A percentile compares a stretch with the other conserved stretches of the same genome.
Evolutionary conservation across 2,329 filamentous ascomycete species (phyloP).

Genomic region (Penicillium sp.): DNA sequence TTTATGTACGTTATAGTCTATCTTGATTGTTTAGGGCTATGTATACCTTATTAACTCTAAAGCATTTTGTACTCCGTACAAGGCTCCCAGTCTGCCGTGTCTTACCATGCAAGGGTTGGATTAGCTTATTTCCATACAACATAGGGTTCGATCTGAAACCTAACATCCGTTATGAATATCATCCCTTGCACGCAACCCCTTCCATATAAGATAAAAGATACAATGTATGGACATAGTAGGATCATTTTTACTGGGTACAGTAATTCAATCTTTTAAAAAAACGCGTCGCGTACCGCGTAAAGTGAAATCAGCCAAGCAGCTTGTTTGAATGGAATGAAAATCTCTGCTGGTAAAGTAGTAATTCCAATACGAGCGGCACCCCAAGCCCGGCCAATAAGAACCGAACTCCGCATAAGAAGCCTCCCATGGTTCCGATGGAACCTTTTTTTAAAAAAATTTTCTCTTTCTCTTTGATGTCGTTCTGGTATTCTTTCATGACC

Average conservation of each 20-base stretch:
- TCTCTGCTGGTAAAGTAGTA: conserved; percentile 14
- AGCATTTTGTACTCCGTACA: neutral
- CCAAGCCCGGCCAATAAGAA: conserved; percentile 14
- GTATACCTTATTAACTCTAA: neutral
- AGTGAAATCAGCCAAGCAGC: neutral
- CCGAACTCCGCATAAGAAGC: neutral
- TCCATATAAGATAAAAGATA: neutral
- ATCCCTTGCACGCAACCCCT: conserved; percentile 7
- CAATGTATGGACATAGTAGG: neutral
- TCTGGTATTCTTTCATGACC: conserved; percentile 4
- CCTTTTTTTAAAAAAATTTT: neutral
- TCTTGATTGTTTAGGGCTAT: neutral
- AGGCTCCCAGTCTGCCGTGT: neutral
- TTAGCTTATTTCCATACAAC: conserved; percentile 5
- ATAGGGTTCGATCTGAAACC: conserved; percentile 2
- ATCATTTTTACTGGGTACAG: neutral
- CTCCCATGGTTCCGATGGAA: conserved; percentile 19
- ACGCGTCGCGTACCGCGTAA: conserved; percentile 7
- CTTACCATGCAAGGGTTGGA: conserved; percentile 9
- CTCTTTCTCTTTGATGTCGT: conserved; percentile 6
- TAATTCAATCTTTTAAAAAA: neutral
- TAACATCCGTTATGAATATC: conserved; percentile 1
- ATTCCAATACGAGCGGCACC: conserved; percentile 20
- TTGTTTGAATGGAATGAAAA: conserved; percentile 2
- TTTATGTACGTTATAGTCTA: neutral